phyloP scores from a whole-genome alignment of 257 asterid genomes.

The Nicotiana otophora region DNA sequence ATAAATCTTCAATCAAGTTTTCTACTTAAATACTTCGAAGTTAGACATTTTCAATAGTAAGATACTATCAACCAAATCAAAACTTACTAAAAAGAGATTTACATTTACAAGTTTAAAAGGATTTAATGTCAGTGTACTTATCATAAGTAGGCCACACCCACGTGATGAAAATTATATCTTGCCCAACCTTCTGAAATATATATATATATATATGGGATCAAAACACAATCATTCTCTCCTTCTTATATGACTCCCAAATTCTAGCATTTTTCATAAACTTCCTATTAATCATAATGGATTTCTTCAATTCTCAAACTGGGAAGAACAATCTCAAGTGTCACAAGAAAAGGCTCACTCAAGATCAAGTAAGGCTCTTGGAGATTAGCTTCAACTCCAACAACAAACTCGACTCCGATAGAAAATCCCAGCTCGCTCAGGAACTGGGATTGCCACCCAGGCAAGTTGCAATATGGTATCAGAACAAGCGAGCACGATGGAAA shows the following conservation, averaged over 20 bases:
- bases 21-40: not conserved
- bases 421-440: constrained; percentile 41
- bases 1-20: not conserved
- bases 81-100: not conserved
- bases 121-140: not conserved
- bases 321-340: constrained; percentile 26
- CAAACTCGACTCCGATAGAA: constrained; percentile 54
- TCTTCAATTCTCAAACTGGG: constrained; percentile 20
- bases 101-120: not conserved
- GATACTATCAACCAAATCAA: not conserved
- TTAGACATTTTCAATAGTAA: not conserved
- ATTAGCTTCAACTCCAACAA: constrained; percentile 38
- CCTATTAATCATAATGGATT: constrained; percentile 22
- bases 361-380: constrained; percentile 47
- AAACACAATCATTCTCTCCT: constrained; percentile 5
- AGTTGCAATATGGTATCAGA: constrained; percentile 70
- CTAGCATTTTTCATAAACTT: not conserved
- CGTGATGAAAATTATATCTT: constrained; percentile 47
- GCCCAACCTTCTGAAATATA: constrained; percentile 22
- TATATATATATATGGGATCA: constrained; percentile 1
- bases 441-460: constrained; percentile 57
- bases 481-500: constrained; percentile 66
- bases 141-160: constrained; percentile 45
- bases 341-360: constrained; percentile 50
- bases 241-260: not conserved